Evolutionary conservation across 2,329 filamentous ascomycete genomes (phyloP), one percentile per base, ranked within the genome.

Genomic region (Colletotrichum liaoningense): DNA sequence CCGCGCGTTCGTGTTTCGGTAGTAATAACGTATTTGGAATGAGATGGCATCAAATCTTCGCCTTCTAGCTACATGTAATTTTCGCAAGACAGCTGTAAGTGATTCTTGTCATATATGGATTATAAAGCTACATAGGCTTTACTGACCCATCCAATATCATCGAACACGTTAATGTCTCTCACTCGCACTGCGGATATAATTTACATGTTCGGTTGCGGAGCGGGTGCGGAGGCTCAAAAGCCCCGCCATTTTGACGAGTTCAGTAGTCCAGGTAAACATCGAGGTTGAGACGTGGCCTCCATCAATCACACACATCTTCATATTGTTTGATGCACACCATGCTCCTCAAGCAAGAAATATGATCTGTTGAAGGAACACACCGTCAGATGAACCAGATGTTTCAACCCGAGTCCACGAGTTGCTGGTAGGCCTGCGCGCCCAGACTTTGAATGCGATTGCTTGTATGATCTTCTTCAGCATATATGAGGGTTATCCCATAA

Each of bases 401-500:
- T n/a, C 38, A 59, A 58, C 59, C 22, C 52, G n/a, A 42, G 52
- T 38, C 67, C 59, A 69, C 35, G 60, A 16, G 54, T 16, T 59
- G 8, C 1, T 19, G 55, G 28, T n/a, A 35, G 26, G 19, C 30
- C 16, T 24, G 30, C 30, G 12, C n/a, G 57, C 57, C 28, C 22
- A 49, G 35, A n/a, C 49, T 46, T 46, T 35, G 60, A 22, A 24
- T n/a, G 16, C 60, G 22, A 9, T 33, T 24, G 55, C 16, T 63
- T 56, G 54, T 11, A 35, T 14, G 12, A 19, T 35, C 24, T 54
- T 49, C 38, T 62, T 9, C 38, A 30, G 16, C 22, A 12, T 16
- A 28, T 19, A 30, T 12, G 14, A 4, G 14, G 1, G 33, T 57
- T 30, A 30, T 8, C 14, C n/a, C 12, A 16, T 30, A 9, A 30